A percentile compares a stretch with the other conserved stretches of the same genome.
Evolutionary conservation across 225 moss, liverwort and hornwort genomes (phyloP).

Genomic region (Asterella californica): DNA sequence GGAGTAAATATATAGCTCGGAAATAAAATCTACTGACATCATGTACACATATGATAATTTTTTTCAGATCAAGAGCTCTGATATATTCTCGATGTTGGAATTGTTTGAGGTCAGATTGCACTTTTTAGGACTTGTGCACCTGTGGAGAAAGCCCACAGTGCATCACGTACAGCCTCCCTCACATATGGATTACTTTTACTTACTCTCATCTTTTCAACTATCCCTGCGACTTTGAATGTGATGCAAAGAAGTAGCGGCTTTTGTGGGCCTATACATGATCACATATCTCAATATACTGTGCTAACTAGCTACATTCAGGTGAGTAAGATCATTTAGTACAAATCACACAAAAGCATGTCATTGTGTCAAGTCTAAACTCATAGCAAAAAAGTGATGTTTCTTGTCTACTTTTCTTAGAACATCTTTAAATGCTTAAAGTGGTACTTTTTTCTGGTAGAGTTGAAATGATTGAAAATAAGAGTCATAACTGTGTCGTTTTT

Average conservation of each 20-base stretch:
- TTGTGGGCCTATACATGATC: conserved; percentile 72
- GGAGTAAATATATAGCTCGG: not conserved
- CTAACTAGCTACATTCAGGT: conserved; percentile 62
- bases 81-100: not conserved
- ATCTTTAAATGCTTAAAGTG: no score
- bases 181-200: conserved; percentile 69
- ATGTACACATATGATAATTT: no score
- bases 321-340: not conserved
- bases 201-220: conserved; percentile 57
- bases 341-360: not conserved
- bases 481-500: no score
- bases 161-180: conserved; percentile 68
- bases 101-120: conserved; percentile 32
- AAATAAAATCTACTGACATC: not conserved
- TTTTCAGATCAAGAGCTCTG: not conserved
- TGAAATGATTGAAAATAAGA: no score
- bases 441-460: no score
- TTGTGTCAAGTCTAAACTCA: not conserved
- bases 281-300: conserved; percentile 58
- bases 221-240: conserved; percentile 56
- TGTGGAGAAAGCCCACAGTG: conserved; percentile 77
- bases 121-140: conserved; percentile 70
- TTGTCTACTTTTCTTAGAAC: no score
- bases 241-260: conserved; percentile 55
- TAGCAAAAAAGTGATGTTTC: no score